phyloP scores from a whole-genome alignment of 345 rosid species.

The Sonneratia alba region DNA sequence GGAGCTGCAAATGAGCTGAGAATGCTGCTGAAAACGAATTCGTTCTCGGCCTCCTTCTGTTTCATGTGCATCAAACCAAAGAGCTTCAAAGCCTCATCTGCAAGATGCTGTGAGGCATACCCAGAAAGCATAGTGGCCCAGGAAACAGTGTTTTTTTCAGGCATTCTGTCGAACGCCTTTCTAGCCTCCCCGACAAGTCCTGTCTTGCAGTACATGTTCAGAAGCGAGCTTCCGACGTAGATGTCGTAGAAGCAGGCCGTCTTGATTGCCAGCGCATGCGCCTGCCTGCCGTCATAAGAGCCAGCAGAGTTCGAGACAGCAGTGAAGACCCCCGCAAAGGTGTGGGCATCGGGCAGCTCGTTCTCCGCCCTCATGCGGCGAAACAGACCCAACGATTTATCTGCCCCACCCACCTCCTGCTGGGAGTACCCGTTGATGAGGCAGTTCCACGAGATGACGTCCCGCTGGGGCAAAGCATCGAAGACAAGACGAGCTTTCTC shows the following conservation, averaged over 20 bases:
- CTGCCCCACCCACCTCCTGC: conserved; percentile 34
- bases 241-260: conserved; percentile 48
- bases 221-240: conserved; percentile 67
- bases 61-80: conserved; percentile 27
- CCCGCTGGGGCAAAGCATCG: conserved; percentile 37
- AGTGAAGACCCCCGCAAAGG: conserved; percentile 63
- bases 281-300: conserved; percentile 42
- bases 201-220: conserved; percentile 58
- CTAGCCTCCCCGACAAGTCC: conserved; percentile 38
- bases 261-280: conserved; percentile 55
- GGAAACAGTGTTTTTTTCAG: conserved; percentile 43
- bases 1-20: conserved; percentile 52
- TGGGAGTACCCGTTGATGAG: conserved; percentile 69
- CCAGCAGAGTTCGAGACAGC: conserved; percentile 38
- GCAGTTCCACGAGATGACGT: conserved; percentile 74
- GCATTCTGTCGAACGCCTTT: conserved; percentile 38
- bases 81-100: conserved; percentile 31
- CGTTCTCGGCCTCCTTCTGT: conserved; percentile 40
- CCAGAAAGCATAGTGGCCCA: conserved; percentile 47
- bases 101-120: conserved; percentile 16
- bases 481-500: conserved; percentile 46
- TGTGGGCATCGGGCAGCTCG: conserved; percentile 61
- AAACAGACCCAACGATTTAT: conserved; percentile 42
- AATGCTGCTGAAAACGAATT: conserved; percentile 59
- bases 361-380: conserved; percentile 53